phyloP scores from a whole-genome alignment of 192 early-diverging fungal species.

The Podochytrium sp. region DNA sequence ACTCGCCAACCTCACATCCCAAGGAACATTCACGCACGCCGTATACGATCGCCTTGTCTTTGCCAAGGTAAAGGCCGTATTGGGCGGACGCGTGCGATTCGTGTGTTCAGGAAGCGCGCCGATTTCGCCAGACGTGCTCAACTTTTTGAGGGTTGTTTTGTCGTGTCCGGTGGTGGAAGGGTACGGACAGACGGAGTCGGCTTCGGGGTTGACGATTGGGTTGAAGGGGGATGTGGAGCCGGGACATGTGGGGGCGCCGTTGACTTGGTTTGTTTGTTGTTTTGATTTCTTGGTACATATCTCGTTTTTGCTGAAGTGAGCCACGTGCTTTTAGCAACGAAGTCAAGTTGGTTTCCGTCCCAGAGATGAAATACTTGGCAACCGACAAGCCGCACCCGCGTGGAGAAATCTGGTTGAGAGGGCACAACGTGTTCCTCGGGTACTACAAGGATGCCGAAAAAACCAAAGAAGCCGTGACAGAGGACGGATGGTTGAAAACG shows the following conservation, averaged over 20 bases:
- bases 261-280: conserved; percentile 40
- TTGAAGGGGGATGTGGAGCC: conserved; percentile 62
- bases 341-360: conserved; percentile 88
- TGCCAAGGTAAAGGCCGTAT: conserved; percentile 72
- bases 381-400: conserved; percentile 80
- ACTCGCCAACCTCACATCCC: conserved; percentile 61
- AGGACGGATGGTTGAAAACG: conserved; percentile 55
- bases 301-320: conserved; percentile 7
- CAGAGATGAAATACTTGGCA: conserved; percentile 84
- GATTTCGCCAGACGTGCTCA: conserved; percentile 51
- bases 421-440: conserved; percentile 72
- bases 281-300: background rate
- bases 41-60: conserved; percentile 91
- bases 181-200: conserved; percentile 56
- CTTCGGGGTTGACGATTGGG: conserved; percentile 42
- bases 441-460: conserved; percentile 58
- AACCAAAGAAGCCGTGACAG: conserved; percentile 52
- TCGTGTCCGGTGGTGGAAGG: conserved; percentile 73
- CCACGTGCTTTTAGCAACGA: conserved; percentile 48
- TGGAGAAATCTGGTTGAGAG: conserved; percentile 88
- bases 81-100: conserved; percentile 69
- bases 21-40: conserved; percentile 65
- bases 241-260: conserved; percentile 80
- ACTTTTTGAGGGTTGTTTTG: conserved; percentile 52
- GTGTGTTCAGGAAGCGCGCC: conserved; percentile 54